These are phyloP conservation scores for Lavandula angustifolia DNA, from an alignment of 257 asterid species.

Conservation along the genomic window DNA sequence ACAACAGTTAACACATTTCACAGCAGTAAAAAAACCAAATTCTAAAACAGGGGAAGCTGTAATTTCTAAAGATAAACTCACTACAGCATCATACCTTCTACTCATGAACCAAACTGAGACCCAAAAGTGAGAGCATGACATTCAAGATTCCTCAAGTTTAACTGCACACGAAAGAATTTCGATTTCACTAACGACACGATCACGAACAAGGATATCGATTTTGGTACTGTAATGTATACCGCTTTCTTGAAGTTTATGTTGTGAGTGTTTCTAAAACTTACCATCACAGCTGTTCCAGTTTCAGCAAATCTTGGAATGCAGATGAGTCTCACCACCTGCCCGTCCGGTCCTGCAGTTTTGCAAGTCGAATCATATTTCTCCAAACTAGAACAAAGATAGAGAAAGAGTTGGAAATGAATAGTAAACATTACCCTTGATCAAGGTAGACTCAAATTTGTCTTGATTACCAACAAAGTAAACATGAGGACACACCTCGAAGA, in stretches of 20 bases:
- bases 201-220: background rate
- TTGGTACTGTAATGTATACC: background rate
- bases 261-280: conserved; percentile 42
- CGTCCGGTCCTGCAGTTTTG: conserved; percentile 72
- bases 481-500: conserved; percentile 89
- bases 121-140: conserved; percentile 82
- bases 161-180: conserved; percentile 47
- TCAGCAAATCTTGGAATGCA: conserved; percentile 83
- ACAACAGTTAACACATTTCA: background rate
- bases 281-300: conserved; percentile 88
- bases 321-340: conserved; percentile 75
- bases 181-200: background rate
- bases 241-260: conserved; percentile 3
- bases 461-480: conserved; percentile 93
- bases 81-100: conserved; percentile 21
- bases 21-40: conserved; percentile 11
- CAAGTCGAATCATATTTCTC: conserved; percentile 21
- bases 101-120: conserved; percentile 50
- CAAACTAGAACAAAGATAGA: conserved; percentile 10
- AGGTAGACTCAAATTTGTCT: conserved; percentile 63
- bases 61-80: background rate
- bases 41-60: background rate
- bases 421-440: conserved; percentile 60
- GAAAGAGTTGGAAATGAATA: conserved; percentile 6
- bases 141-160: conserved; percentile 89